A percentile compares a stretch with the other conserved stretches of the same genome.
Evolutionary conservation across 1,284 basidiomycete genomes (phyloP).

Genomic region (Cutaneotrichosporon mucoides): DNA sequence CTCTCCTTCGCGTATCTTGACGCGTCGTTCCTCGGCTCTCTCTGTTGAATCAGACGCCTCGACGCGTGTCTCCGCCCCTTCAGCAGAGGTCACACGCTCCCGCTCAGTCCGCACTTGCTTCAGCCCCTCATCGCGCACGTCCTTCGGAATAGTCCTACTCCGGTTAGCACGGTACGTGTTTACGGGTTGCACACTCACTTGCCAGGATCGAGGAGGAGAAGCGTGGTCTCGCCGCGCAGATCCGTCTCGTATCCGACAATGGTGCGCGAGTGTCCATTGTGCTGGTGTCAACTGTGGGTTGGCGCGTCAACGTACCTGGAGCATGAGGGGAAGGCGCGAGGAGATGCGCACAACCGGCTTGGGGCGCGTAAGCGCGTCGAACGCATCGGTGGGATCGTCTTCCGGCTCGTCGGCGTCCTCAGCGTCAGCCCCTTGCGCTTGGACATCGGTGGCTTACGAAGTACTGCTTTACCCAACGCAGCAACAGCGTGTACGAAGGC

Average conservation of each 20-base stretch:
- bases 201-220: conserved; percentile 75
- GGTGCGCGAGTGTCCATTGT: conserved; percentile 75
- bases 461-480: conserved; percentile 42
- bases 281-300: conserved; percentile 50
- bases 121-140: conserved; percentile 42
- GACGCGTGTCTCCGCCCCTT: too few species aligned
- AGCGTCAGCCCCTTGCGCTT: background rate
- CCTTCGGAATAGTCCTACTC: conserved; percentile 32
- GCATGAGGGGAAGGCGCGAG: conserved; percentile 67
- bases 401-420: conserved; percentile 7
- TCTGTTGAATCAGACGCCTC: too few species aligned
- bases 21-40: background rate
- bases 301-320: conserved; percentile 50
- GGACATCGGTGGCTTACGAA: conserved; percentile 29
- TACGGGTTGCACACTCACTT: conserved; percentile 51
- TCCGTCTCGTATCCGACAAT: conserved; percentile 73
- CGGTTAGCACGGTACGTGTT: background rate
- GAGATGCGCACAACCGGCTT: conserved; percentile 52
- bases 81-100: background rate
- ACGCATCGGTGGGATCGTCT: conserved; percentile 9
- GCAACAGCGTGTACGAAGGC: conserved; percentile 28
- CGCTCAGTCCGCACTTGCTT: conserved; percentile 24
- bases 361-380: conserved; percentile 29
- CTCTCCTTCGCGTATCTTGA: conserved; percentile 8
- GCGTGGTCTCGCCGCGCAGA: conserved; percentile 57